phyloP scores from a whole-genome alignment of 2,329 filamentous ascomycete genomes.

The Botrytis porri region DNA sequence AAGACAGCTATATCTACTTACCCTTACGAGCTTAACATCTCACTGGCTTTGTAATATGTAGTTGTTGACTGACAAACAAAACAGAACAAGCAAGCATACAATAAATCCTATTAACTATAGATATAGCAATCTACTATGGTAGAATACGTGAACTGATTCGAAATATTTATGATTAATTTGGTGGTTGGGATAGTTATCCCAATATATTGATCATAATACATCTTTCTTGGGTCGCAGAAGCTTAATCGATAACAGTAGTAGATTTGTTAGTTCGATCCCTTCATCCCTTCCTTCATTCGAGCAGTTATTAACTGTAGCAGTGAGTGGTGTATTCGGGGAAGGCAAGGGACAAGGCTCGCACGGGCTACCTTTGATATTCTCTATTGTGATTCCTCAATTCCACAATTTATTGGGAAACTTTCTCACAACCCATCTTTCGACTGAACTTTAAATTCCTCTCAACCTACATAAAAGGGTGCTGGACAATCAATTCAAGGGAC shows the following conservation, averaged over 20 bases:
- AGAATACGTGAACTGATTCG: background rate
- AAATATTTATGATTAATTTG: background rate
- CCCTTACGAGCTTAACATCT: background rate
- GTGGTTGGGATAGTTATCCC: background rate
- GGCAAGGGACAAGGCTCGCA: conserved; percentile 2
- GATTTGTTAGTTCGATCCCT: background rate
- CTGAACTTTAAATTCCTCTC: background rate
- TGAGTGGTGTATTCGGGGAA: background rate
- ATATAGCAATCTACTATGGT: background rate
- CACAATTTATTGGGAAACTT: conserved; percentile 11
- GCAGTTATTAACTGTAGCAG: background rate
- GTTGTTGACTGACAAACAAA: background rate
- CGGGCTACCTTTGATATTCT: background rate
- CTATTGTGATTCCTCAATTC: background rate
- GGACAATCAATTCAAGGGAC: conserved; percentile 4
- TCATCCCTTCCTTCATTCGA: background rate
- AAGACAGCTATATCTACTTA: background rate
- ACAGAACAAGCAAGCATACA: background rate
- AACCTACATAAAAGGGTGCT: background rate
- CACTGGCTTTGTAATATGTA: background rate
- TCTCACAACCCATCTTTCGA: background rate
- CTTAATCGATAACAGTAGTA: background rate
- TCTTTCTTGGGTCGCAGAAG: background rate
- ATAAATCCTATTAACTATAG: background rate
- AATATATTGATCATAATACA: background rate